Evolutionary conservation across 2,329 filamentous ascomycete genomes (phyloP).

Genomic region (Venturia asperata): DNA sequence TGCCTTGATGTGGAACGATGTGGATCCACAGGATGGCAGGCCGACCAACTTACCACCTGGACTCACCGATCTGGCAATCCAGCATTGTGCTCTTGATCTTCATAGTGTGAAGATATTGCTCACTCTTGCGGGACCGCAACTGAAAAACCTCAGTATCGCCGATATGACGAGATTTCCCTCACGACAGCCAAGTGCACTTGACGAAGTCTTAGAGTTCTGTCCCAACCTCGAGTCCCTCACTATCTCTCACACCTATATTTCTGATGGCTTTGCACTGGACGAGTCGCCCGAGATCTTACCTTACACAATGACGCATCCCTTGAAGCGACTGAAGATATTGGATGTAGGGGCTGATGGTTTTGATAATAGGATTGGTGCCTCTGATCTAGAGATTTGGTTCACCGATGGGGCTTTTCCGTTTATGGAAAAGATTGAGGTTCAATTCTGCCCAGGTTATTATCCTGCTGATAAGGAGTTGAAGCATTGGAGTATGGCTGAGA

Average conservation of each 20-base stretch:
- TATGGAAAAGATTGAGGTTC: slow-evolving; percentile 8
- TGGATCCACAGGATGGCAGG: slow-evolving; percentile 25
- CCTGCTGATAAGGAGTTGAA: neutral
- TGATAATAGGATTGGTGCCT: slow-evolving; percentile 5
- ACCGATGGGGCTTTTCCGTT: neutral
- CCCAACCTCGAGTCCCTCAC: slow-evolving; percentile 36
- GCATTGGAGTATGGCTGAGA: slow-evolving; percentile 6
- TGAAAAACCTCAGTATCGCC: slow-evolving; percentile 35
- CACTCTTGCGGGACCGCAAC: slow-evolving; percentile 20
- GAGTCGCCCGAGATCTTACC: neutral
- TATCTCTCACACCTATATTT: slow-evolving; percentile 42
- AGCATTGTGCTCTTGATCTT: slow-evolving; percentile 14
- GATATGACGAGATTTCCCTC: slow-evolving; percentile 35
- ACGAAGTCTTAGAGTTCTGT: slow-evolving; percentile 36
- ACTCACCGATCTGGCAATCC: slow-evolving; percentile 8
- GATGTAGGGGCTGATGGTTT: slow-evolving; percentile 7
- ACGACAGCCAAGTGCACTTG: slow-evolving; percentile 30
- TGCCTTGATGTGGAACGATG: slow-evolving; percentile 31
- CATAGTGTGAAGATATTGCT: neutral
- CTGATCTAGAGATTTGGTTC: slow-evolving; percentile 6
- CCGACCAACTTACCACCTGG: slow-evolving; percentile 21
- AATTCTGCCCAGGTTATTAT: slow-evolving; percentile 1
- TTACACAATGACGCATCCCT: slow-evolving; percentile 7
- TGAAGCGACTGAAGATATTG: slow-evolving; percentile 6
- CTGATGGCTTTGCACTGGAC: neutral